These are phyloP conservation scores for Pleurotus tuoliensis DNA, from an alignment of 768 basidiomycete species.

Conservation along the genomic window DNA sequence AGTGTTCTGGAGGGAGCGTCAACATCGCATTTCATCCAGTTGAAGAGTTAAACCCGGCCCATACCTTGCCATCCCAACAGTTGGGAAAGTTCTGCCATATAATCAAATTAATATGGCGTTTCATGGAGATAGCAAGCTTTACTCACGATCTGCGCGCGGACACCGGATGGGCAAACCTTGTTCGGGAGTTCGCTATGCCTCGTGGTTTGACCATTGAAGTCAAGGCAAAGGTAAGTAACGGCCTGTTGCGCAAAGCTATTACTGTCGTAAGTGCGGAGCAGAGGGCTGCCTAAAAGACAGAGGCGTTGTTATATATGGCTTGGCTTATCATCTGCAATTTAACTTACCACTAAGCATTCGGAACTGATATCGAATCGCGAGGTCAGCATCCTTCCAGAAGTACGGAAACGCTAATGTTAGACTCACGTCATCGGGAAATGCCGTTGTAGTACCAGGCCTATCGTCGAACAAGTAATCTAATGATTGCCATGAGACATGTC, in stretches of 20 bases:
- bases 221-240: conserved; percentile 43
- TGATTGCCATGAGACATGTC: not conserved
- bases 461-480: conserved; percentile 48
- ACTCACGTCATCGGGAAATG: conserved; percentile 53
- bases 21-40: conserved; percentile 7
- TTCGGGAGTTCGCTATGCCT: conserved; percentile 35
- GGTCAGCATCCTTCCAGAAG: no score
- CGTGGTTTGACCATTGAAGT: conserved; percentile 38
- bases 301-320: not conserved
- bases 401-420: not conserved
- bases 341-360: conserved; percentile 47
- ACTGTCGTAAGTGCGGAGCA: conserved; percentile 43
- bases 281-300: conserved; percentile 31
- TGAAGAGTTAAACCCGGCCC: conserved; percentile 12
- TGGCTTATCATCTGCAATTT: not conserved
- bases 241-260: conserved; percentile 42
- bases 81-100: conserved; percentile 43
- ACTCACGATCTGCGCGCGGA: conserved; percentile 45
- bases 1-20: conserved; percentile 23
- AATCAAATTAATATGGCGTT: conserved; percentile 12
- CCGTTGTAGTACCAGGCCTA: conserved; percentile 41
- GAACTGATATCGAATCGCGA: conserved; percentile 29
- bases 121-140: not conserved
- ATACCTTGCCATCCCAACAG: conserved; percentile 54
- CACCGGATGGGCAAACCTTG: conserved; percentile 38